Base-by-base conservation (phyloP, 495 filamentous ascomycete species). In the Aspergillus diversus region DNA sequence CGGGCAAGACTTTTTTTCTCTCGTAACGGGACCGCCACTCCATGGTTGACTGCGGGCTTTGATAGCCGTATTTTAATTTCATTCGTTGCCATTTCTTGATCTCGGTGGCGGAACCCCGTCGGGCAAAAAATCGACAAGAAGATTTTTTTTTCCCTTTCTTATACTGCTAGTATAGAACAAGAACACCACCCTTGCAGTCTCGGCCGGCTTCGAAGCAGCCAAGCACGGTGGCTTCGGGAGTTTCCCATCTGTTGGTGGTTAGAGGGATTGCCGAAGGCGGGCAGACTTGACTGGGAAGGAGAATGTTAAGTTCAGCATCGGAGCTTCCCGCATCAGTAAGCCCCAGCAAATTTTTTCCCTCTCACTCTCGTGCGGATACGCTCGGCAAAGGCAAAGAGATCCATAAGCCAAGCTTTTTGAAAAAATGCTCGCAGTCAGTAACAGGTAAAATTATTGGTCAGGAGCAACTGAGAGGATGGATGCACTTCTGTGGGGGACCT, bases 1-100 rank as follows among this genome's bases (percentile, higher is more conserved):
- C 51, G 58, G 54, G 53, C 31, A 39, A 47, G 63, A 53, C 66
- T 21, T 34, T 60, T 52, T 63, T 69, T 65, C 53, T 63, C 55
- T 59, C 50, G 59, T 63, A 58, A 62, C 17, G 32, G 21, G 27
- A 21, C 31, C 59, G 59, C 59, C 59, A 61, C 59, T 8, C 33
- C 27, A 34, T 42, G 16, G 43, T 16, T 13, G 5, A 31, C 5
- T 16, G 27, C 11, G 43, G 59, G 49, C 59, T 47, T 54, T n/a
- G 31, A 27, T 37, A 43, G 33, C 32, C 32, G 2, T 55, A 17
- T 17, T 4, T 8, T 16, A 15, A 8, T 17, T 7, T 50, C 47
- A 50, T 50, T 50, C 16, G 47, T 27, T 50, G 27, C 47, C 47
- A 17, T 50, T 9, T 50, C 47, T 31, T 17, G 7, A 8, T 11